Evolutionary conservation across 305 asterid species (phyloP), one percentile per base, ranked within the genome.

Genomic region (Fraxinus sp.): DNA sequence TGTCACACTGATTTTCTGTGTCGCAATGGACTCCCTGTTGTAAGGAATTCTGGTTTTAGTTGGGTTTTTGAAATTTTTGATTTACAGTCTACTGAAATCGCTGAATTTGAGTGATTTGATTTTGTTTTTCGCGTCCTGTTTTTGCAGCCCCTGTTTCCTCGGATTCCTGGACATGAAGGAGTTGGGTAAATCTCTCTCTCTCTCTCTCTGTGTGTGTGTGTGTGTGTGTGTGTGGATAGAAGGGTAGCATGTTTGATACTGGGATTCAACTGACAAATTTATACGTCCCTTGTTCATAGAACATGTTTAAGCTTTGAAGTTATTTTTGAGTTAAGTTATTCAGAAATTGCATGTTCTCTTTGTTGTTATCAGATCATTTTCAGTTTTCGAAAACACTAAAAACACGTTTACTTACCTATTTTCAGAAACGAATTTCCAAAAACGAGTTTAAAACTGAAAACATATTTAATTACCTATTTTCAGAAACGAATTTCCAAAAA

Each of bases 121-220:
- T 55, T 77, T 49, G 35, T 13, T 13, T 32, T 77, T 49, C 52
- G 70, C 28, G 14, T 26, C 26, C 11, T 14, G 3, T 26, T 9
- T 76, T 82, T 80, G 6, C 90, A 91, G 95, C 92, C 93, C 52
- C 18, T 91, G 79, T 91, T 90, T 83, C 97, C 97, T 79, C 86
- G 93, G 83, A 83, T 91, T 78, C 94, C 92, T 64, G 97, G 97
- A 70, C 97, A 93, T 52, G 97, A 93, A 91, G 97, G 95, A 64
- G 95, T 83, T 1, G 97, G 97, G 97, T 93, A 86, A 86, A 28
- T 85, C n/a, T 35, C 57, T 80, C 79, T 24, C n/a, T 49, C 74
- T 33, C 26, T 37, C 26, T 75, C 49, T 11, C 13, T 39, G n/a
- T n/a, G n/a, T n/a, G n/a, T n/a, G n/a, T n/a, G n/a, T 22, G 24